Evolutionary conservation across 2,329 filamentous ascomycete genomes (phyloP), one percentile per base, ranked within the genome.

Genomic region (Neofusicoccum sp.): DNA sequence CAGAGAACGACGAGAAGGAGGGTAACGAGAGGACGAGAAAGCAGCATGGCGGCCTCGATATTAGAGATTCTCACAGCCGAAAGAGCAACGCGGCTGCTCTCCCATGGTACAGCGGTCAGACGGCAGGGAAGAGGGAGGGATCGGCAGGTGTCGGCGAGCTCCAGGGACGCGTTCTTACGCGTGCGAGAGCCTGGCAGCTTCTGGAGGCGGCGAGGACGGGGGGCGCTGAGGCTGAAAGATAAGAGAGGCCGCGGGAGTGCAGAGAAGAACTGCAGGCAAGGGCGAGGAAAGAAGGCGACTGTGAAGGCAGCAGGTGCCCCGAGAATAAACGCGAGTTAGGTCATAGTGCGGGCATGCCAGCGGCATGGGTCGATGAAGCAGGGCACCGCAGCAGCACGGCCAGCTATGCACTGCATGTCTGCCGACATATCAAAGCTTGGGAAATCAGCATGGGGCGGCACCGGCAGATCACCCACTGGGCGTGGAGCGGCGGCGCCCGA

Each of bases 191-290:
- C 49, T 38, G 24, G 38, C 20, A 16, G n/a, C 6, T n/a, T 20
- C 26, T 20, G 16, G 8, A 43, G 51, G 38, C 8, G 14, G 51
- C 51, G 51, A 38, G 33, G 34, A 24, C 41, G 16, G 16, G 44
- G 30, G 41, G 5, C 34, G 31, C 47, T 58, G 28, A 58, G 54
- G 20, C 41, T 47, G 43, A 47, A 30, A 45, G 49, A 54, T 54
- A 40, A 54, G 49, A 41, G 51, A 31, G 41, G 49, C 34, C 28
- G 36, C 16, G 24, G 36, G 24, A 56, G 53, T 9, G 51, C 9
- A 71, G 62, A 60, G 66, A 71, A 26, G 72, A 57, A 34, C 69
- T 33, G 41, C 74, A 65, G 28, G 65, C 67, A 54, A 73, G 61
- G 62, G 62, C 66, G 43, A 68, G 60, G 41, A 70, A 33, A 28